These are phyloP conservation scores for Pythium apleroticum DNA, from an alignment of 352 stramenopile genomes.

Conservation along the genomic window DNA sequence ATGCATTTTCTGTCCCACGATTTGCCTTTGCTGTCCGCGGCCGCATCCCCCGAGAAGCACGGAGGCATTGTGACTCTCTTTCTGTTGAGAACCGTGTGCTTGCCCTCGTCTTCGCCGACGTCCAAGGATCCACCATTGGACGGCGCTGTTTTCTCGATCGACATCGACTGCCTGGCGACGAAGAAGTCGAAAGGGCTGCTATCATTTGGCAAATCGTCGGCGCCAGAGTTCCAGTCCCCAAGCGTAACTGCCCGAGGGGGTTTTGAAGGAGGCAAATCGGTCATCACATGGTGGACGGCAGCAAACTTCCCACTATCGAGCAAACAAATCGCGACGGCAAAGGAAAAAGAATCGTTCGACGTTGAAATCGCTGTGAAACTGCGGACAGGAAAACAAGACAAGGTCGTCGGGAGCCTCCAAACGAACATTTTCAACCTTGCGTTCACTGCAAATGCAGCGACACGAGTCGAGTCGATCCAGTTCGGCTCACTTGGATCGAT, in stretches of 20 bases:
- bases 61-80: slow-evolving; percentile 33
- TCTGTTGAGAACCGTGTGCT: slow-evolving; percentile 24
- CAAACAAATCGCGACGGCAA: slow-evolving; percentile 24
- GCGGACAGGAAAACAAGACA: slow-evolving; percentile 18
- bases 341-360: slow-evolving; percentile 38
- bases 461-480: slow-evolving; percentile 18
- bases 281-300: slow-evolving; percentile 28
- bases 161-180: slow-evolving; percentile 25
- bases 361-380: slow-evolving; percentile 31
- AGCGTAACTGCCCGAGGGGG: neutral
- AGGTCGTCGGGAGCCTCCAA: slow-evolving; percentile 33
- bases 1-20: slow-evolving; percentile 29
- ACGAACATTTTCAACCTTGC: slow-evolving; percentile 25
- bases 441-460: slow-evolving; percentile 9
- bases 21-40: slow-evolving; percentile 15
- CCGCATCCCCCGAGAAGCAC: slow-evolving; percentile 11
- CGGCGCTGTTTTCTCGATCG: slow-evolving; percentile 4
- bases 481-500: slow-evolving; percentile 32
- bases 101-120: neutral
- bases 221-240: slow-evolving; percentile 15
- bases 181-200: slow-evolving; percentile 32
- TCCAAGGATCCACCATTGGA: slow-evolving; percentile 7
- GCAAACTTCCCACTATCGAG: slow-evolving; percentile 24
- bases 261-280: neutral
- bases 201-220: slow-evolving; percentile 22